These are phyloP conservation scores for Yamadazyma endophytica DNA, from an alignment of 805 yeast genomes.

Conservation along the genomic window DNA sequence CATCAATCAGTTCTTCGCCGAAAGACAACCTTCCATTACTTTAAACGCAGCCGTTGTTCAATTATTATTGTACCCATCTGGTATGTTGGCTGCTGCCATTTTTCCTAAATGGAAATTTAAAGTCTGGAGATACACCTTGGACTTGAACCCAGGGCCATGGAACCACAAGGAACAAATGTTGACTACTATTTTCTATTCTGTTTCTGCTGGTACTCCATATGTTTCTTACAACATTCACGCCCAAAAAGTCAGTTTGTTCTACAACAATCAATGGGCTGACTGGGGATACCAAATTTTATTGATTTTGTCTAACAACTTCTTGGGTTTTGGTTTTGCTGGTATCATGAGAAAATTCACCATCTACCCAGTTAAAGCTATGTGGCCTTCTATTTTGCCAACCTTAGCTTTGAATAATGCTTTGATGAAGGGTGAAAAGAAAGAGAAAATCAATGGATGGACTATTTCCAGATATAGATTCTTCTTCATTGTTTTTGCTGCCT, in stretches of 20 bases:
- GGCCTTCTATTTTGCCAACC: slow-evolving; percentile 43
- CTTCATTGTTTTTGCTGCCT: slow-evolving; percentile 26
- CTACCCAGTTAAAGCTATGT: slow-evolving; percentile 47
- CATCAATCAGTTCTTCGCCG: slow-evolving; percentile 52
- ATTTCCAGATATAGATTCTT: slow-evolving; percentile 22
- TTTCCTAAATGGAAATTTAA: slow-evolving; percentile 38
- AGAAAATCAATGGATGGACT: slow-evolving; percentile 28
- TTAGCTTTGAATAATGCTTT: slow-evolving; percentile 26
- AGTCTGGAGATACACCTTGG: slow-evolving; percentile 27
- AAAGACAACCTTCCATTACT: slow-evolving; percentile 48
- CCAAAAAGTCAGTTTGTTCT: slow-evolving; percentile 17
- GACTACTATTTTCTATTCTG: slow-evolving; percentile 33
- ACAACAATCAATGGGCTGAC: slow-evolving; percentile 21
- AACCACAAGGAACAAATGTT: slow-evolving; percentile 57
- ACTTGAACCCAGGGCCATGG: slow-evolving; percentile 64
- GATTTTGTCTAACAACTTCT: slow-evolving; percentile 19
- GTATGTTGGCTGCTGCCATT: slow-evolving; percentile 28
- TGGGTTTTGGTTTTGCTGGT: slow-evolving; percentile 30
- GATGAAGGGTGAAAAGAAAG: slow-evolving; percentile 19
- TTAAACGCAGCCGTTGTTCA: slow-evolving; percentile 41
- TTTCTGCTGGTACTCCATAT: slow-evolving; percentile 15
- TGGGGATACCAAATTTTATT: slow-evolving; percentile 21
- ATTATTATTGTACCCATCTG: slow-evolving; percentile 42
- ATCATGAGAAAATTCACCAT: slow-evolving; percentile 33
- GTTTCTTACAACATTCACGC: slow-evolving; percentile 26